Conservation (phyloP, 345 rosid species). For the Firmiana major region DNA sequence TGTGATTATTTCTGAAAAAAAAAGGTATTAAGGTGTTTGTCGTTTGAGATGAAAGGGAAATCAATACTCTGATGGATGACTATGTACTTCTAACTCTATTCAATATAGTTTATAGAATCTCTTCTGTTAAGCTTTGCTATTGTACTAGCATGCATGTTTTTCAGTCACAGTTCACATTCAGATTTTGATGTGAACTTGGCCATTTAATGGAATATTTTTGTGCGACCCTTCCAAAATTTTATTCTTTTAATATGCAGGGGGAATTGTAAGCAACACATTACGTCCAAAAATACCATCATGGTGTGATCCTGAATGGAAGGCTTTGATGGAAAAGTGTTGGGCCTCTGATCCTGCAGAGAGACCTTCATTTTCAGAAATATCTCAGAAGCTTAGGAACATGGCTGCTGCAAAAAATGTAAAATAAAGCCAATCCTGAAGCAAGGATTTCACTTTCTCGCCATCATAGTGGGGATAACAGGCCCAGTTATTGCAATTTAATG, state of each 20-base stretch:
- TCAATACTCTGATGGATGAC: neutral
- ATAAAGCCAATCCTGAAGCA: constrained; percentile 27
- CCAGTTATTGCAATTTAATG: constrained; percentile 17
- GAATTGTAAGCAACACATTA: constrained; percentile 84
- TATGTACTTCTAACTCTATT: neutral
- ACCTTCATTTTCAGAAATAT: constrained; percentile 89
- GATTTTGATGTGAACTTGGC: constrained; percentile 3
- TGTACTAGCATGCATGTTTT: neutral
- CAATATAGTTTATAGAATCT: neutral
- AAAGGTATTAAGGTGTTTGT: neutral
- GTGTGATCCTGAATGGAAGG: constrained; percentile 99
- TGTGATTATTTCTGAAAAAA: neutral
- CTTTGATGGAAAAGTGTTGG: constrained; percentile 92
- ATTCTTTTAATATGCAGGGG: constrained; percentile 47
- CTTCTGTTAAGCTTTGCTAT: neutral
- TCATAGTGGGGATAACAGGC: constrained; percentile 16
- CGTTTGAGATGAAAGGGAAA: neutral
- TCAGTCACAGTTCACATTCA: neutral
- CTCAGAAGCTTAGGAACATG: constrained; percentile 87
- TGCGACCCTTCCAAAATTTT: neutral
- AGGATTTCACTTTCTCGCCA: constrained; percentile 9
- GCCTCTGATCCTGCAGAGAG: constrained; percentile 82
- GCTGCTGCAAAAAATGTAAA: constrained; percentile 92
- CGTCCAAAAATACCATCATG: constrained; percentile 91
- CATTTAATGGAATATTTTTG: neutral